Evolutionary conservation across 371 early-diverging fungal genomes (phyloP).

Genomic region (Circinella minor): DNA sequence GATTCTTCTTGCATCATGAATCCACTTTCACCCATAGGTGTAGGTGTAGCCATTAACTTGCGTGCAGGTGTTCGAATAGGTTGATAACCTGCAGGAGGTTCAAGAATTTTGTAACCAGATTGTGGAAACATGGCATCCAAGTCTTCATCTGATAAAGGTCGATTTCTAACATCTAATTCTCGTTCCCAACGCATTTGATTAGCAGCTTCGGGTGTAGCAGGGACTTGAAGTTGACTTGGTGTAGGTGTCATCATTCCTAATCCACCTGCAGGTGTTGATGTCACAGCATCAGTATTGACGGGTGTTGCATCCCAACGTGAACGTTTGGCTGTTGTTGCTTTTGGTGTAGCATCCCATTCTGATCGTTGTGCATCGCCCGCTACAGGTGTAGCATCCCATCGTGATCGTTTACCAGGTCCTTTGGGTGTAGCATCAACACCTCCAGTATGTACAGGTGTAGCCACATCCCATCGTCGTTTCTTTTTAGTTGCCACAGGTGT

Average conservation of each 20-base stretch:
- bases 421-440: slow-evolving; percentile 73
- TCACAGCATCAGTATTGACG: slow-evolving; percentile 51
- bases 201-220: slow-evolving; percentile 84
- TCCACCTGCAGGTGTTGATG: slow-evolving; percentile 80
- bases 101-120: slow-evolving; percentile 91
- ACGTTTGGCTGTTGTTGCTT: slow-evolving; percentile 50
- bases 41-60: slow-evolving; percentile 93
- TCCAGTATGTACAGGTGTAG: slow-evolving; percentile 63
- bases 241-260: slow-evolving; percentile 81
- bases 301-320: slow-evolving; percentile 89
- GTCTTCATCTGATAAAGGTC: slow-evolving; percentile 89
- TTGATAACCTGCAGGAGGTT: slow-evolving; percentile 86
- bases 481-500: slow-evolving; percentile 40
- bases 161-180: slow-evolving; percentile 88
- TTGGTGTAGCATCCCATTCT: slow-evolving; percentile 79
- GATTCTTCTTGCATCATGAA: slow-evolving; percentile 88
- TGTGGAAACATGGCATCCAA: slow-evolving; percentile 92
- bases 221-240: slow-evolving; percentile 59
- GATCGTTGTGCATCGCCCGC: slow-evolving; percentile 45
- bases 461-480: slow-evolving; percentile 89
- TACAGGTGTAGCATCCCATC: slow-evolving; percentile 89
- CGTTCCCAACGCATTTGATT: slow-evolving; percentile 81
- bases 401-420: slow-evolving; percentile 57
- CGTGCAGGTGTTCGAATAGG: slow-evolving; percentile 97
- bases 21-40: slow-evolving; percentile 81